Evolutionary conservation across 2,329 filamentous ascomycete species (phyloP), one percentile per base, ranked within the genome.

Genomic region (Epichloe brachyelytri): DNA sequence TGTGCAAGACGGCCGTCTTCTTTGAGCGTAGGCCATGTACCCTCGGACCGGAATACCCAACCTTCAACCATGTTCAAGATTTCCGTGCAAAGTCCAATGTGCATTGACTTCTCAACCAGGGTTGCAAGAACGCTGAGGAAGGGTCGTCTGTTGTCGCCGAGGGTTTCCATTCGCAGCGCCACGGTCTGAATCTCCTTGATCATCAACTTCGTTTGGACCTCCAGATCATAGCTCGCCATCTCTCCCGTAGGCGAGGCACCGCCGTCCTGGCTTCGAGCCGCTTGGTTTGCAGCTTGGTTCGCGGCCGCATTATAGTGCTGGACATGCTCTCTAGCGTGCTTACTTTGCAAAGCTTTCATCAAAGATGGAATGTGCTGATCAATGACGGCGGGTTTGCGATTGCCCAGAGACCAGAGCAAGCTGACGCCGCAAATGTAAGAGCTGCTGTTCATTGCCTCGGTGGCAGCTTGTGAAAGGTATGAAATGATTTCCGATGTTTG

Each of bases 1-100:
- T 99, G 61, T 95, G 90, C n/a, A 99, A 72, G 1, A 99, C 93
- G 1, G 94, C 94, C 0, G 91, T 97, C 73, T 98, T 98, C 94
- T 67, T 99, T 99, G 1, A 98, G 76, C 0, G 93, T 98, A 0
- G 93, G 93, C 77, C 93, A 96, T 2, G 89, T 93, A 56, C 95
- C 93, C 53, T 88, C 90, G 0, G 88, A 93, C 57, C 88, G 81
- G 73, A 99, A 98, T 5, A 98, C 87, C 94, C 94, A 99, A 34
- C 77, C 79, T 64, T 97, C 91, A 4, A 96, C 91, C 79, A 98
- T 91, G 48, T 85, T 82, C 30, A 99, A 72, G 50, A 98, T 90
- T 70, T 95, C 95, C 61, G 88, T 85, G 66, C 93, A 97, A 7
- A 99, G 77, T 19, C 81, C 78, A 52, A 85, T 85, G 62, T 91